These are phyloP conservation scores for Pythium aphanidermatum DNA, from an alignment of 352 stramenopile genomes.

Conservation along the genomic window DNA sequence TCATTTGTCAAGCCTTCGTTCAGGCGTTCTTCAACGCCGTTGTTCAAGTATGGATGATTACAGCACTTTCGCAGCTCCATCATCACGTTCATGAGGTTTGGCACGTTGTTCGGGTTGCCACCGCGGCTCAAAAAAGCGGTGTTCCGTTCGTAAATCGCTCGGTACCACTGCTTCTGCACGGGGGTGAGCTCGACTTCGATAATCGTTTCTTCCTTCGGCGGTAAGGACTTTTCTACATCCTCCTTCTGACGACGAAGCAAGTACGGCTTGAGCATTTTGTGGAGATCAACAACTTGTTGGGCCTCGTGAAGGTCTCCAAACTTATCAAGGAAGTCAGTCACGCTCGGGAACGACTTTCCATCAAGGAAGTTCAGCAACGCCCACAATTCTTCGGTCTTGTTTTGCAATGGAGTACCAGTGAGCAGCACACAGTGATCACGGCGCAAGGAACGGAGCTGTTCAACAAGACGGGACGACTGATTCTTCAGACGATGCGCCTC, in stretches of 20 bases:
- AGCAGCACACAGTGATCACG: conserved; percentile 83
- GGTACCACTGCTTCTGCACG: conserved; percentile 89
- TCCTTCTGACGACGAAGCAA: conserved; percentile 86
- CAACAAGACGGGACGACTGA: conserved; percentile 75
- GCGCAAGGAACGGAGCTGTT: conserved; percentile 78
- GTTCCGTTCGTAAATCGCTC: conserved; percentile 97
- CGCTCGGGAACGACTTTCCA: conserved; percentile 88
- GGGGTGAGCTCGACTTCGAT: conserved; percentile 88
- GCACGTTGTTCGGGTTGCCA: conserved; percentile 73
- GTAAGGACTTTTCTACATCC: conserved; percentile 86
- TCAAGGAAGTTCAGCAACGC: conserved; percentile 99
- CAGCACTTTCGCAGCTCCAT: conserved; percentile 91
- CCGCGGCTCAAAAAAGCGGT: conserved; percentile 84
- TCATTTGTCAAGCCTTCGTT: conserved; percentile 77
- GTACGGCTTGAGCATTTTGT: conserved; percentile 90
- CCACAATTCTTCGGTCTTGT: conserved; percentile 99
- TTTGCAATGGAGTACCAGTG: conserved; percentile 87
- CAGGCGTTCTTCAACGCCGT: conserved; percentile 87
- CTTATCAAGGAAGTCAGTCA: conserved; percentile 92
- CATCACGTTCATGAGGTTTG: conserved; percentile 91
- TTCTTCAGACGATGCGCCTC: conserved; percentile 88
- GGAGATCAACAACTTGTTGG: conserved; percentile 83
- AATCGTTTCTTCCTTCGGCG: conserved; percentile 88
- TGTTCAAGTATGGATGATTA: conserved; percentile 91
- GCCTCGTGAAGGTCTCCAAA: conserved; percentile 85